Percentiles rank a stretch among this genome's conserved stretches.
Evolutionary conservation across 495 filamentous ascomycete genomes (phyloP).

Genomic region (Aspergillus funiculosus): DNA sequence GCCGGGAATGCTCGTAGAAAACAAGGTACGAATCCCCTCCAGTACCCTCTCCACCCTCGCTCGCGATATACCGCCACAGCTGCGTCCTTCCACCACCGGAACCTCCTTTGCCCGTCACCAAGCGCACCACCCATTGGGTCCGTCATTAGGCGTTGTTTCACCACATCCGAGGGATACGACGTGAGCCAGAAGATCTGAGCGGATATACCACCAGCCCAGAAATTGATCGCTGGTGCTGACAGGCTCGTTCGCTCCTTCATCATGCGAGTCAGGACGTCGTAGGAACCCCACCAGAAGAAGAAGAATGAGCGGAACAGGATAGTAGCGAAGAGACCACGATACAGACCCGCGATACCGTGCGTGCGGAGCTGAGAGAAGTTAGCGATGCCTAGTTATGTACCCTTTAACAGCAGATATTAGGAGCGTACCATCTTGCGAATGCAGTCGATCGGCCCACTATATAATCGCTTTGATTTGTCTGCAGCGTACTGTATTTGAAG

Average conservation of each 20-base stretch:
- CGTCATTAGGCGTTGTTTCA: conserved; percentile 98
- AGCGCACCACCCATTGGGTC: conserved; percentile 71
- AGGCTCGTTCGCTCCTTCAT: conserved; percentile 62
- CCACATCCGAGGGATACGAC: conserved; percentile 87
- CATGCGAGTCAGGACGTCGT: conserved; percentile 70
- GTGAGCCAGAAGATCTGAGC: conserved; percentile 93
- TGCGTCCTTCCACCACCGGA: conserved; percentile 73
- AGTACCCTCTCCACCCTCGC: conserved; percentile 72
- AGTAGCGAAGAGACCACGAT: conserved; percentile 78
- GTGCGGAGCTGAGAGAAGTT: conserved; percentile 29
- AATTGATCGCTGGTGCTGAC: conserved; percentile 77
- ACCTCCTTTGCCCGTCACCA: conserved; percentile 62
- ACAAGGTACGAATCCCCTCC: conserved; percentile 90
- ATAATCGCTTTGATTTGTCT: conserved; percentile 65
- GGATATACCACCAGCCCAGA: conserved; percentile 91
- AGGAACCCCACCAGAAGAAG: conserved; percentile 96
- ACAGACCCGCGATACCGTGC: conserved; percentile 75
- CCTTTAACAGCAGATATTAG: no score
- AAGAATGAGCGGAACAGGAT: conserved; percentile 88
- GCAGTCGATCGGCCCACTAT: conserved; percentile 84
- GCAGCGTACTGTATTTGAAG: conserved; percentile 88
- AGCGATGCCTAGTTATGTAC: background rate
- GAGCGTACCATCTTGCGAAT: conserved; percentile 55
- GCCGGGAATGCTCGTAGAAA: conserved; percentile 93
- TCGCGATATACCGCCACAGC: conserved; percentile 70